Percentiles rank a stretch among this genome's conserved stretches.
These are phyloP conservation scores for Candida broadrunensis DNA, from an alignment of 805 yeast species.

Conservation along the genomic window DNA sequence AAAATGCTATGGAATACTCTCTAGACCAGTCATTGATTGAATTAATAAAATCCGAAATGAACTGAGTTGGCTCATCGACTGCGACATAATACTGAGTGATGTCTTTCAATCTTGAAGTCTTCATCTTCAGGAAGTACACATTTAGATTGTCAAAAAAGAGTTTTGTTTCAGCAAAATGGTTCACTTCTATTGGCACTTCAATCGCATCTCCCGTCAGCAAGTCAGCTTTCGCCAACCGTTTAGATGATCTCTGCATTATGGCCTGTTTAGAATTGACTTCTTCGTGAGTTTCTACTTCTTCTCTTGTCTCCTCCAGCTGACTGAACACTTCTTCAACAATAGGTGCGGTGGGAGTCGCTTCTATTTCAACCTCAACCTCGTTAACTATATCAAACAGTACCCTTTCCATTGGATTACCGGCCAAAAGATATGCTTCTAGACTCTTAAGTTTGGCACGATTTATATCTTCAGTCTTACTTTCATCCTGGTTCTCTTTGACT, in stretches of 20 bases:
- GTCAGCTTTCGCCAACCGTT: constrained; percentile 26
- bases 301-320: constrained; percentile 18
- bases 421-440: constrained; percentile 51
- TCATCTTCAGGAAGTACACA: constrained; percentile 7
- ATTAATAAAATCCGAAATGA: constrained; percentile 20
- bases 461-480: constrained; percentile 28
- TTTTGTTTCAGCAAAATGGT: constrained; percentile 25
- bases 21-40: constrained; percentile 27
- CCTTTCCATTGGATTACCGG: constrained; percentile 47
- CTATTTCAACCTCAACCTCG: neutral
- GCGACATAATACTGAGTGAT: constrained; percentile 12
- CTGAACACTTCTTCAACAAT: constrained; percentile 9
- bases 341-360: neutral
- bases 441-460: constrained; percentile 42
- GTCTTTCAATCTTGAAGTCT: constrained; percentile 1
- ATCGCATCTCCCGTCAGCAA: constrained; percentile 12
- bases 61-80: constrained; percentile 4
- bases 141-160: constrained; percentile 21
- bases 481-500: constrained; percentile 27
- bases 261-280: constrained; percentile 31
- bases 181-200: constrained; percentile 17
- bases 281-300: constrained; percentile 5
- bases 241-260: constrained; percentile 25
- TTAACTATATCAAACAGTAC: constrained; percentile 26
- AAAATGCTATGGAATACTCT: constrained; percentile 11